Base-by-base conservation (phyloP, 225 moss, liverwort and hornwort genomes). In the Asterella californica region DNA sequence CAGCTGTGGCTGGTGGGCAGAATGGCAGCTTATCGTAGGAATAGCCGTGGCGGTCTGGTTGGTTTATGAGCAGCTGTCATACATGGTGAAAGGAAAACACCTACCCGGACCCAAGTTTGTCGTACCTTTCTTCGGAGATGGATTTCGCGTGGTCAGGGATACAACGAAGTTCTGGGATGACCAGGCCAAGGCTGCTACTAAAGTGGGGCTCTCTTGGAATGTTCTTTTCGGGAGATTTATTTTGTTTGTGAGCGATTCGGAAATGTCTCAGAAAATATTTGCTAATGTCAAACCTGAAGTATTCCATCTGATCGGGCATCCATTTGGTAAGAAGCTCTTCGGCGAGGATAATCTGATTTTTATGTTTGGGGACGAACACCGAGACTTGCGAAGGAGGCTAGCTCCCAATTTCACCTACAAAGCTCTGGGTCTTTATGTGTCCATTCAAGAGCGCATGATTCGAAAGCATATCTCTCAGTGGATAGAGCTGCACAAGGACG, bases 201-300 rank as follows among this genome's bases (percentile, higher is more conserved):
- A 95, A 89, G 93, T 92, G 22, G 99, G 99, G 52, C 74, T 95
- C 49, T 92, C 92, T 9, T 99, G 91, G 86, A 95, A 99, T 69
- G 83, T 82, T 2, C 67, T 99, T 1, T 84, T 95, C 29, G 99
- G 99, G 0, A 83, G 71, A 62, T 99, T 99, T 76, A 83, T 95
- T 2, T 37, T 99, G 12, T 95, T 99, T 66, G 87, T 99, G 30
- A 82, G 91, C 8, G 99, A 99, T 81, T 90, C 99, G 22, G 92
- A 95, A 77, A 86, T 99, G 11, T 99, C 99, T 0, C 95, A 91
- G 10, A 91, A 83, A 83, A 79, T 99, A 4, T 93, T 99, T 54
- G 83, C 88, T 1, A 99, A 99, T 82, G 91, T 95, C 24, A 92
- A 84, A 24, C 86, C 83, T 2, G 90, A 91, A 0, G 90, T 82